Evolutionary conservation across 2,329 filamentous ascomycete genomes (phyloP), one percentile per base, ranked within the genome.

Genomic region (Pseudogymnoascus sp.): DNA sequence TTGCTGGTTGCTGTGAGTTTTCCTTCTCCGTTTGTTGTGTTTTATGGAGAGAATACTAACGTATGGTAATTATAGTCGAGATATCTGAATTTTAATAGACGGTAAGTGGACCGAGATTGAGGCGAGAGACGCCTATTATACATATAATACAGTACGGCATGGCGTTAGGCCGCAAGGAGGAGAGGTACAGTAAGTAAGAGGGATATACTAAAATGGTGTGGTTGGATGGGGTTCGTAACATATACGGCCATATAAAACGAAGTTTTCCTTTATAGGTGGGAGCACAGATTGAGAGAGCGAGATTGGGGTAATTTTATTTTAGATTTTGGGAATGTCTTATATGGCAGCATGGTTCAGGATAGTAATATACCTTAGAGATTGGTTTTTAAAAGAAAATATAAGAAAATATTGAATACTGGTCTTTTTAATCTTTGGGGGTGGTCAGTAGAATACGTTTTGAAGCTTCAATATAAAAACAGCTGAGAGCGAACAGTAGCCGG

Each of bases 1-100:
- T 68, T 87, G 64, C 85, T 86, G 68, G 63, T 86, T 61, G 82
- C 79, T 39, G 79, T 81, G 72, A 79, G 79, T 76, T 65, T 5
- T n/a, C 60, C 13, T 6, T n/a, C 61, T 31, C 44, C 25, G 36
- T 39, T 9, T 59, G 2, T 12, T 25, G 35, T 62, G 13, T 61
- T 15, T 15, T 61, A 31, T 62, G 8, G 6, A 41, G 13, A n/a
- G 5, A 4, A 15, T 35, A 27, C 31, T 65, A 36, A 65, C 69
- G 62, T 68, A 27, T 61, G 58, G 60, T 36, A 58, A 29, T 42
- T 12, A 9, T 36, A 76, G 74, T 76, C 75, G 63, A 73, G 77
- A 64, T 76, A 74, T 67, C 67, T 79, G 36, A 79, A 79, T 66
- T 79, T 78, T 66, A 79, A 79, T 63, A 72, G 77, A 55, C 72